Percentiles rank a stretch among this genome's conserved stretches.
Conservation (phyloP, 306 rosid species). For the Oxytropis ochrocephala region DNA sequence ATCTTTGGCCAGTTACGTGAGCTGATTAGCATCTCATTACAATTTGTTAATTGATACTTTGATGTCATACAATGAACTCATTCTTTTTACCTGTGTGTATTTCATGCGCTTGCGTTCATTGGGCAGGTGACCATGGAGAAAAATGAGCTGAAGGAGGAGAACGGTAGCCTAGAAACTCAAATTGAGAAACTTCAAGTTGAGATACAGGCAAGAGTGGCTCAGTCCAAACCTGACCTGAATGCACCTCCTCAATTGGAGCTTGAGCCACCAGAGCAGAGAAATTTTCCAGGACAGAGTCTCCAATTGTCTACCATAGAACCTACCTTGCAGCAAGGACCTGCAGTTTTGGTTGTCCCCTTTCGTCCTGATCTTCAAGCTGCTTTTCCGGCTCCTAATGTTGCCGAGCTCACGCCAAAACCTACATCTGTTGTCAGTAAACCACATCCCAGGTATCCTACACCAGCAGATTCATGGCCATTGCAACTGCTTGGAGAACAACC, state of each 20-base stretch:
- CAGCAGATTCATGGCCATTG: conserved; percentile 77
- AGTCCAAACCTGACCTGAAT: conserved; percentile 76
- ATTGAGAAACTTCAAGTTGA: conserved; percentile 64
- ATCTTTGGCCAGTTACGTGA: not conserved
- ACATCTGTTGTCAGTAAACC: conserved; percentile 64
- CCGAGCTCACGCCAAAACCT: conserved; percentile 31
- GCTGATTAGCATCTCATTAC: conserved; percentile 1
- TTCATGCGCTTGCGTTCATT: not conserved
- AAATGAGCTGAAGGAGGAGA: conserved; percentile 78
- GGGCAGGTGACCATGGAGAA: conserved; percentile 69
- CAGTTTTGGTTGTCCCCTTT: conserved; percentile 61
- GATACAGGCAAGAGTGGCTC: conserved; percentile 44
- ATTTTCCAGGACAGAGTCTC: conserved; percentile 36
- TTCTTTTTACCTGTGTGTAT: not conserved
- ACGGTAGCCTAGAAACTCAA: conserved; percentile 52
- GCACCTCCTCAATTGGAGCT: conserved; percentile 37
- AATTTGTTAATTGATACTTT: conserved; percentile 3
- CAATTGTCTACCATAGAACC: conserved; percentile 42
- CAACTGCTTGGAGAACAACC: conserved; percentile 60
- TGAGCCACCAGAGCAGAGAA: conserved; percentile 28
- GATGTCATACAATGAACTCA: not conserved
- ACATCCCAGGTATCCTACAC: conserved; percentile 90
- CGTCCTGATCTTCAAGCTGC: conserved; percentile 39
- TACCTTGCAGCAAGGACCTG: conserved; percentile 44
- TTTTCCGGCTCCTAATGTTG: conserved; percentile 27